Percentiles rank a stretch among this genome's conserved stretches.
Conservation (phyloP, 257 asterid genomes). For the Nicotiana attenuata region DNA sequence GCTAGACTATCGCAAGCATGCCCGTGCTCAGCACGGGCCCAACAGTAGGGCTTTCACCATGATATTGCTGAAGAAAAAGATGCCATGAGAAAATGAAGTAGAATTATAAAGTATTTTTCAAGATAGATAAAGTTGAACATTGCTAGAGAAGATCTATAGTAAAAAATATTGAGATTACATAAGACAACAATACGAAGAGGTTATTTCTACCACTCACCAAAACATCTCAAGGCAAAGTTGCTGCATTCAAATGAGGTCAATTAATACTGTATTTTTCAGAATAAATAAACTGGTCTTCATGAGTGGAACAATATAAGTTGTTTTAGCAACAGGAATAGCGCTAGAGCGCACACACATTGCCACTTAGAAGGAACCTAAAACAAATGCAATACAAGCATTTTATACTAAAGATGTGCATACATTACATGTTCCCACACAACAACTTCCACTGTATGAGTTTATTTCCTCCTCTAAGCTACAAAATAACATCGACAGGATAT, state of each 20-base stretch:
- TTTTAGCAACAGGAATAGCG: not conserved
- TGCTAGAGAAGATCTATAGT: not conserved
- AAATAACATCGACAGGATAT: not conserved
- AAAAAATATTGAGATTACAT: not conserved
- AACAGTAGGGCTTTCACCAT: not conserved
- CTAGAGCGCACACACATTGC: not conserved
- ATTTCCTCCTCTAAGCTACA: not conserved
- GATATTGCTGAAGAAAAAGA: not conserved
- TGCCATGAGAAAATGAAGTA: not conserved
- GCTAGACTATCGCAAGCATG: not conserved
- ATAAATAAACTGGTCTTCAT: not conserved
- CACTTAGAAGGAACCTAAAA: not conserved
- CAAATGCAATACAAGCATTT: not conserved
- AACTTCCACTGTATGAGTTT: not conserved
- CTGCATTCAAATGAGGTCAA: not conserved
- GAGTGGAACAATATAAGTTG: not conserved
- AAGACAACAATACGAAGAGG: not conserved
- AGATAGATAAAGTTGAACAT: not conserved
- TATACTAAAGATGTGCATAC: not conserved
- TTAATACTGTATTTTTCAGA: not conserved
- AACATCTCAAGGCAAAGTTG: not conserved
- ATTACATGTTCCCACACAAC: not conserved
- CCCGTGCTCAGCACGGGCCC: not conserved
- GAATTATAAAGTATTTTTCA: not conserved
- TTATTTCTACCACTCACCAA: not conserved